phyloP scores from a whole-genome alignment of 176 grass and related monocot species.

The Raddia distichophylla region DNA sequence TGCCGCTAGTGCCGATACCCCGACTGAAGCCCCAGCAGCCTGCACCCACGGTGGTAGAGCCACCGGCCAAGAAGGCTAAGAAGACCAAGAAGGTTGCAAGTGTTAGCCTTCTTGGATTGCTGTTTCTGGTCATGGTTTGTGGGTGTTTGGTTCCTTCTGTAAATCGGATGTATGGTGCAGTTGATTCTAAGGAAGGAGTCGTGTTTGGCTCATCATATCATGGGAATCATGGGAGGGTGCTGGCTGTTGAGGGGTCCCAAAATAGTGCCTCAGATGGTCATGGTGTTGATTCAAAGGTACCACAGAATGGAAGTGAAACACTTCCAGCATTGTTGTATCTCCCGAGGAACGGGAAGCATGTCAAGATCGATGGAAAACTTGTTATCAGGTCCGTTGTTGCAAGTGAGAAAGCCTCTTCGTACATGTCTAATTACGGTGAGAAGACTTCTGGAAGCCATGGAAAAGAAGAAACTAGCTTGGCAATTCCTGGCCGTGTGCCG shows the following conservation, averaged over 20 bases:
- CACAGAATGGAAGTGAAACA: slow-evolving; percentile 43
- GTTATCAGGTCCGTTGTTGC: slow-evolving; percentile 67
- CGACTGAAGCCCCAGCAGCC: slow-evolving; percentile 46
- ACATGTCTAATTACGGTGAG: slow-evolving; percentile 27
- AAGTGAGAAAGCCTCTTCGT: slow-evolving; percentile 53
- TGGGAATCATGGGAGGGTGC: slow-evolving; percentile 57
- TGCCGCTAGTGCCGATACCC: slow-evolving; percentile 69
- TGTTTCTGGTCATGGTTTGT: slow-evolving; percentile 45
- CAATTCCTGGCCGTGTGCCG: slow-evolving; percentile 49
- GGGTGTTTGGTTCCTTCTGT: slow-evolving; percentile 42
- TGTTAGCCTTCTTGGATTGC: slow-evolving; percentile 55
- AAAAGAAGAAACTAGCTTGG: slow-evolving; percentile 50
- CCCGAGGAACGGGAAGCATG: slow-evolving; percentile 70
- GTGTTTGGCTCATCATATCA: slow-evolving; percentile 35
- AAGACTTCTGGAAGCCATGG: slow-evolving; percentile 32
- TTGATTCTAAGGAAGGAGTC: slow-evolving; percentile 5
- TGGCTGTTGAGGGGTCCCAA: slow-evolving; percentile 48
- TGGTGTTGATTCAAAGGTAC: slow-evolving; percentile 25
- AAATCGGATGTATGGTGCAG: slow-evolving; percentile 36
- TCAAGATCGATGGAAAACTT: slow-evolving; percentile 74
- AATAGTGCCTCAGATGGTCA: slow-evolving; percentile 26
- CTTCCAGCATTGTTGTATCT: slow-evolving; percentile 61
- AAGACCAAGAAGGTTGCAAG: slow-evolving; percentile 69
- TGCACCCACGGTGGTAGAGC: slow-evolving; percentile 12
- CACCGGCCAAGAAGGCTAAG: slow-evolving; percentile 61